Evolutionary conservation across 2,329 filamentous ascomycete genomes (phyloP).

Genomic region (Phyllosticta citrichinensis): DNA sequence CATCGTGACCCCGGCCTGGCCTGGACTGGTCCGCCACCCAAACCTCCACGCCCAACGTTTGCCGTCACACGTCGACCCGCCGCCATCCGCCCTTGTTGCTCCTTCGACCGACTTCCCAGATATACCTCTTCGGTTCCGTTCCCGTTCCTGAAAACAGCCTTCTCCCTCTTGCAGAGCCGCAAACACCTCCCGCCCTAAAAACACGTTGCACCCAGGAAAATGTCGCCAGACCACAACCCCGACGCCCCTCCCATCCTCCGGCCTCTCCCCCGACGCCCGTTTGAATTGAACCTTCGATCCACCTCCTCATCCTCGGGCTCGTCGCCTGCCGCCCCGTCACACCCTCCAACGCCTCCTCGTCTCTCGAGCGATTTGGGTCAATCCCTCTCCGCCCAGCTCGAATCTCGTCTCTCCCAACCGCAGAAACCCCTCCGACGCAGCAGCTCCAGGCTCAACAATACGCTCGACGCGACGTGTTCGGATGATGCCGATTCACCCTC

Average conservation of each 20-base stretch:
- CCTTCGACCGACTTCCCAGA: not conserved
- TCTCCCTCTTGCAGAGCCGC: not conserved
- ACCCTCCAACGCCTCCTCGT: conserved; percentile 6
- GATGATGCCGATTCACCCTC: conserved; percentile 16
- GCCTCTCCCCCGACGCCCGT: conserved; percentile 29
- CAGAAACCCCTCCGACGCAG: not conserved
- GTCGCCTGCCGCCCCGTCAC: conserved; percentile 17
- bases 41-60: not conserved
- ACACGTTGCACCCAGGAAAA: not conserved
- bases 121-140: not conserved
- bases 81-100: not conserved
- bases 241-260: conserved; percentile 21
- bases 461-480: conserved; percentile 22
- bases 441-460: not conserved
- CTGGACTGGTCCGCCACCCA: not conserved
- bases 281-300: conserved; percentile 13
- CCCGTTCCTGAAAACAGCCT: not conserved
- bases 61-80: not conserved
- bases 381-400: not conserved
- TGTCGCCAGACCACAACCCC: conserved; percentile 2
- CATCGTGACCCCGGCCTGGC: not conserved
- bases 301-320: conserved; percentile 10
- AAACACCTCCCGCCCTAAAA: not conserved
- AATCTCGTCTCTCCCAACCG: not conserved
- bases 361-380: not conserved